Conservation (phyloP, 257 asterid species). For the Capsicum pubescens region DNA sequence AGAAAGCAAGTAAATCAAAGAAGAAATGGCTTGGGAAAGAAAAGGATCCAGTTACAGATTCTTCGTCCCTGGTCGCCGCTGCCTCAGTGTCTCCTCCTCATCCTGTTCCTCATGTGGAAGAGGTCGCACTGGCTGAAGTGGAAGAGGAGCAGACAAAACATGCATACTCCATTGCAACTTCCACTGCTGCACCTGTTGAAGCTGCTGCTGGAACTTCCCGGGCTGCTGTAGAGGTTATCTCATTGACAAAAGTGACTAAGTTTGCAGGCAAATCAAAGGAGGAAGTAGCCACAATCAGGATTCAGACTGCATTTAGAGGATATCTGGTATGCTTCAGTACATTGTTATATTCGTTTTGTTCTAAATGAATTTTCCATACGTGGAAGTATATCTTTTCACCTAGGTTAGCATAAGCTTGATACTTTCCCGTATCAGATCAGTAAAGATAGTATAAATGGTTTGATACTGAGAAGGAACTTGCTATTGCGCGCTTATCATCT, state of each 20-base stretch:
- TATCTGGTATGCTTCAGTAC: constrained; percentile 54
- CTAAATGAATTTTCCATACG: not conserved
- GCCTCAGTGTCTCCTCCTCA: constrained; percentile 54
- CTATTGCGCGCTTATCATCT: constrained; percentile 21
- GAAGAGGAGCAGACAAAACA: constrained; percentile 68
- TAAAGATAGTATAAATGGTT: not conserved
- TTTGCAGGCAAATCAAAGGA: constrained; percentile 71
- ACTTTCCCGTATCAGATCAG: not conserved
- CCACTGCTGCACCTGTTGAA: constrained; percentile 74
- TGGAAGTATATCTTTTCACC: constrained; percentile 20
- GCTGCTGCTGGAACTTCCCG: constrained; percentile 69
- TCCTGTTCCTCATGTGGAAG: constrained; percentile 57
- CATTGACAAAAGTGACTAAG: constrained; percentile 44
- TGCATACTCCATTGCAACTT: constrained; percentile 68
- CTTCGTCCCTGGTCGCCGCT: constrained; percentile 41
- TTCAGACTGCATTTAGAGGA: constrained; percentile 95
- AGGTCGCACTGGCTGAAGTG: constrained; percentile 53
- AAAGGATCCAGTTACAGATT: constrained; percentile 47
- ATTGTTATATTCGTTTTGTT: not conserved
- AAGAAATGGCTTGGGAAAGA: constrained; percentile 57
- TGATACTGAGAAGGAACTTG: not conserved
- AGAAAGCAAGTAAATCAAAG: constrained; percentile 58
- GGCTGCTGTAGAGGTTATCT: constrained; percentile 71
- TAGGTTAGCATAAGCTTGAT: not conserved
- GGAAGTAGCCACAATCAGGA: constrained; percentile 83